Percentiles rank a stretch among this genome's conserved stretches.
phyloP scores from a whole-genome alignment of 805 yeast genomes.

The Saccharomycopsis oosterbeekiorum region DNA sequence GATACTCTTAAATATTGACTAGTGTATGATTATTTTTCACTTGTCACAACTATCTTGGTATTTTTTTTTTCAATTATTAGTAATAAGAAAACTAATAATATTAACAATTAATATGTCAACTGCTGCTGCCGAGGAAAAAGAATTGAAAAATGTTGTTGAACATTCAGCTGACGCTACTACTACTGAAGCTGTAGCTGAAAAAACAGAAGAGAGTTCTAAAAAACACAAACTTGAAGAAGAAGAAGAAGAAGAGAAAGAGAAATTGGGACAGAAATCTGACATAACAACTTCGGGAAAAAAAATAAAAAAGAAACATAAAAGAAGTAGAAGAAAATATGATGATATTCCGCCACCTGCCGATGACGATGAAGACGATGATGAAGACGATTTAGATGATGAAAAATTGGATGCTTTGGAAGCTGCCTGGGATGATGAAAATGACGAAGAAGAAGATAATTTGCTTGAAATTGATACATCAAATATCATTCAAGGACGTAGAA shows the following conservation, averaged over 20 bases:
- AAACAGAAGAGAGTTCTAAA: conserved; percentile 2
- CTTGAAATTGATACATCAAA: conserved; percentile 73
- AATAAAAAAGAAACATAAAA: conserved; percentile 36
- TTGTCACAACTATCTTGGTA: background rate
- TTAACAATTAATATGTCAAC: background rate
- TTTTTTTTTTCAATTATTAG: background rate
- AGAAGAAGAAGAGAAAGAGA: conserved; percentile 12
- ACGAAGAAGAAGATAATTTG: conserved; percentile 70
- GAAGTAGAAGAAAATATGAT: conserved; percentile 52
- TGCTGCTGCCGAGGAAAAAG: background rate
- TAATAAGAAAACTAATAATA: background rate
- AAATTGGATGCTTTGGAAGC: conserved; percentile 29
- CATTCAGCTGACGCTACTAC: background rate
- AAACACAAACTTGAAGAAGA: conserved; percentile 2
- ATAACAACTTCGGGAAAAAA: conserved; percentile 21
- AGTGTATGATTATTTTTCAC: background rate
- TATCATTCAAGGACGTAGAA: conserved; percentile 81
- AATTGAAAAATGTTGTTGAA: background rate
- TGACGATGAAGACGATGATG: conserved; percentile 34
- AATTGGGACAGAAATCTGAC: conserved; percentile 15
- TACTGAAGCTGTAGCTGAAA: conserved; percentile 9
- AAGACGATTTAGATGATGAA: conserved; percentile 37
- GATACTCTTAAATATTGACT: too few relatives aligned
- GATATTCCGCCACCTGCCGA: conserved; percentile 48
- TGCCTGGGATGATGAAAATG: conserved; percentile 37